Percentiles rank a stretch among this genome's conserved stretches.
Evolutionary conservation across 2,329 filamentous ascomycete species (phyloP).

Genomic region (Achaetomium macrosporum): DNA sequence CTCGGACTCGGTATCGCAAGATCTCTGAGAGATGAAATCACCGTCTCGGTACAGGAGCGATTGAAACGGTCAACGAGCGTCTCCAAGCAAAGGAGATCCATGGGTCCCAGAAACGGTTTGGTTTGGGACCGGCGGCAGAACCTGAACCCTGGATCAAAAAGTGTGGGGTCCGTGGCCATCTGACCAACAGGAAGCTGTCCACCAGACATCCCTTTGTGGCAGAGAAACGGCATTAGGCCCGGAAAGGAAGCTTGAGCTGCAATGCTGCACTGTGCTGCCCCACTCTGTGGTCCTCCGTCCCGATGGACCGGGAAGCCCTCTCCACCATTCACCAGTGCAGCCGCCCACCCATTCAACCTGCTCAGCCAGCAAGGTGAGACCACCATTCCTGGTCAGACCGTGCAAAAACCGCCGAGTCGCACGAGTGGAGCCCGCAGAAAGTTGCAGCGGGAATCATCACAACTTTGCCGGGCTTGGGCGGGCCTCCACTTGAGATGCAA

Average conservation of each 20-base stretch:
- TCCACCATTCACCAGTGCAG: conserved; percentile 8
- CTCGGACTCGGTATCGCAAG: no score
- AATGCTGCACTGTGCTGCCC: conserved; percentile 8
- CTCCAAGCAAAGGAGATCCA: no score
- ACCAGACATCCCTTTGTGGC: conserved; percentile 9
- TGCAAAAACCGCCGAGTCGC: conserved; percentile 1
- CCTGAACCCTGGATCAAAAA: conserved; percentile 21
- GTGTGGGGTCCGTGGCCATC: not conserved
- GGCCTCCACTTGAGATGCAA: conserved; percentile 22
- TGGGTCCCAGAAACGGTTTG: not conserved
- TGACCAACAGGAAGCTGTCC: conserved; percentile 16
- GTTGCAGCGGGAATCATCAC: conserved; percentile 7
- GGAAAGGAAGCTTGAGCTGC: conserved; percentile 12
- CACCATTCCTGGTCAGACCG: conserved; percentile 9
- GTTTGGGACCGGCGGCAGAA: conserved; percentile 9
- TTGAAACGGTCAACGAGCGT: no score
- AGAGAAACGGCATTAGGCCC: conserved; percentile 20
- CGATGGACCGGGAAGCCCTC: conserved; percentile 17
- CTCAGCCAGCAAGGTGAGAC: conserved; percentile 9
- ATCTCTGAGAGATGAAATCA: no score
- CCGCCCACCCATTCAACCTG: conserved; percentile 6
- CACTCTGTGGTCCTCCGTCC: conserved; percentile 11
- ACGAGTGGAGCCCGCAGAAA: conserved; percentile 7
- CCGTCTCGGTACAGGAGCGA: no score
- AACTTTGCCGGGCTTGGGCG: conserved; percentile 2